phyloP scores from a whole-genome alignment of 345 rosid species.

The Geranium brycei region DNA sequence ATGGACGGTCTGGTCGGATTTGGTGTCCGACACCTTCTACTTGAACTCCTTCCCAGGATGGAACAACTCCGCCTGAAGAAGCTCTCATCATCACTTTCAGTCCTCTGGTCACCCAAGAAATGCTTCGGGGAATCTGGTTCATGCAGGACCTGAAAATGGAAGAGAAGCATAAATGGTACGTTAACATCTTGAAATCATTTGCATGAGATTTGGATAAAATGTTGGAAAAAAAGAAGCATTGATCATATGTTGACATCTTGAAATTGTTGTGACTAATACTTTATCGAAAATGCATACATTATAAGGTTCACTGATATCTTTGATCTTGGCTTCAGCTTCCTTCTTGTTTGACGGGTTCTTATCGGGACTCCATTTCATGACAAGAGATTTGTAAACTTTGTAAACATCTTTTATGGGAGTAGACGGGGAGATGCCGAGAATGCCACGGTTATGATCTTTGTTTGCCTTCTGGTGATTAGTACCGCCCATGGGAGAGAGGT shows the following conservation, averaged over 20 bases:
- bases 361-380: constrained; percentile 31
- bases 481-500: constrained; percentile 25
- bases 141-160: background rate
- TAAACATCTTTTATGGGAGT: constrained; percentile 21
- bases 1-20: constrained; percentile 7
- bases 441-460: constrained; percentile 17
- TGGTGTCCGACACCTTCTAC: constrained; percentile 16
- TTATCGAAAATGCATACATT: no score
- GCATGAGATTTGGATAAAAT: background rate
- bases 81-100: constrained; percentile 31
- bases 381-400: constrained; percentile 52
- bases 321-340: constrained; percentile 14
- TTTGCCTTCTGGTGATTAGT: constrained; percentile 9
- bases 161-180: background rate
- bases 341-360: constrained; percentile 22
- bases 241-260: background rate
- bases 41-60: constrained; percentile 21
- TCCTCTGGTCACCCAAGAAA: background rate
- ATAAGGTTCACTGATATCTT: constrained; percentile 12
- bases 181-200: no score
- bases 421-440: constrained; percentile 22
- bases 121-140: background rate
- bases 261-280: no score
- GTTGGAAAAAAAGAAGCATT: background rate
- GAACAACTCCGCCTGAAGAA: constrained; percentile 25